Evolutionary conservation across 768 basidiomycete species (phyloP), one percentile per base, ranked within the genome.

Genomic region (Phylloporus rhodoxanthus): DNA sequence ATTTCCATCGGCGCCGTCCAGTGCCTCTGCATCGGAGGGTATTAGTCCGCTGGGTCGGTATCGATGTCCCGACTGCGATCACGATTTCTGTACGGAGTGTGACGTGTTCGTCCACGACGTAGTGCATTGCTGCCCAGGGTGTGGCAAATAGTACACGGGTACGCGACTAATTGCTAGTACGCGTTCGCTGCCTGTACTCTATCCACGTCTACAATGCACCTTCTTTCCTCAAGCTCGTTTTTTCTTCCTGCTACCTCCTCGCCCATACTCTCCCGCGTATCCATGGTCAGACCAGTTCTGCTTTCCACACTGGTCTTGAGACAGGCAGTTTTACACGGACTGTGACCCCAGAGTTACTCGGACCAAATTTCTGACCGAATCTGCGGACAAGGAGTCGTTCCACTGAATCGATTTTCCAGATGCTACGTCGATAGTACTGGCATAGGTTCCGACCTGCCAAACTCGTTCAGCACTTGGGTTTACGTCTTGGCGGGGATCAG

Each of bases 21-120:
- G 70, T 13, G 63, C 65, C 14, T 63, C 69, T 20, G 69, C 72
- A 5, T 64, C 67, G 28, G 76, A 93, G 48, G 91, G 87, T 1
- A 73, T 95, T 56, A 93, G 89, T 56, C 82, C 89, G 1, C 72
- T 89, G 6, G 89, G 92, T 15, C 77, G 95, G 29, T 99, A 98
- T 66, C 78, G 83, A 45, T 97, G 96, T 68, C 84, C 85, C 2
- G 86, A 88, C 20, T 98, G 96, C 70, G 59, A 67, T 2, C 72
- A 87, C 43, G 86, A 96, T 63, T 99, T 97, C 62, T 98, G 96
- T 64, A 78, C 84, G 21, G 94, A 98, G 43, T 99, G 96, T 64
- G 96, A 99, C 70, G 79, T 95, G 17, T 96, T 97, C 62, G 84
- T 97, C 5, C 96, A 98, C 59, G 91, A 95, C 54, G 91, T 92